Evolutionary conservation across 805 yeast species (phyloP).

Genomic region (Phaffomyces opuntiae): DNA sequence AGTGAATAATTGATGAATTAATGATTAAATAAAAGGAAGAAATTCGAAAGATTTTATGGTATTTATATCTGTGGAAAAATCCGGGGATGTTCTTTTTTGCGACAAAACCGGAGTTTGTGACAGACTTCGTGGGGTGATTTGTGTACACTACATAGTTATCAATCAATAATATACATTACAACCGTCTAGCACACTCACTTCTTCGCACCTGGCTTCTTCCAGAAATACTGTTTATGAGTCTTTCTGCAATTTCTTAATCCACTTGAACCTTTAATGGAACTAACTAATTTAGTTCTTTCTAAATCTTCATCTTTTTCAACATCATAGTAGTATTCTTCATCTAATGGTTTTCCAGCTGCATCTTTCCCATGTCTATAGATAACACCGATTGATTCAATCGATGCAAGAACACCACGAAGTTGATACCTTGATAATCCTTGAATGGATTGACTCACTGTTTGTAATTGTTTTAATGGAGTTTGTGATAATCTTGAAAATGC

Average conservation of each 20-base stretch:
- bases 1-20: neutral
- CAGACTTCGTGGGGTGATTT: neutral
- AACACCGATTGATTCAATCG: slow-evolving; percentile 67
- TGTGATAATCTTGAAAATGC: slow-evolving; percentile 87
- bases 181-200: slow-evolving; percentile 5
- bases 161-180: neutral
- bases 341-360: slow-evolving; percentile 92
- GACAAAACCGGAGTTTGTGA: neutral
- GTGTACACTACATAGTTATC: neutral
- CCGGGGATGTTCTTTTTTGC: neutral
- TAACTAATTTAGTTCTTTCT: slow-evolving; percentile 63
- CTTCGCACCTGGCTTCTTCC: slow-evolving; percentile 36
- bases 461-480: slow-evolving; percentile 72
- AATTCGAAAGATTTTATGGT: too few species aligned
- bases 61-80: neutral
- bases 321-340: slow-evolving; percentile 88
- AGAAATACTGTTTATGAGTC: slow-evolving; percentile 72
- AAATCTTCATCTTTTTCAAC: slow-evolving; percentile 74
- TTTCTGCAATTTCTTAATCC: slow-evolving; percentile 86
- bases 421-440: slow-evolving; percentile 38
- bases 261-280: slow-evolving; percentile 69
- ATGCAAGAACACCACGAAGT: slow-evolving; percentile 36
- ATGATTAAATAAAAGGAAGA: too few species aligned
- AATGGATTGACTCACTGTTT: slow-evolving; percentile 51
- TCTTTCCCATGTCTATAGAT: slow-evolving; percentile 88